These are phyloP conservation scores for Pichia sporocuriosa DNA, from an alignment of 805 yeast genomes.

Conservation along the genomic window DNA sequence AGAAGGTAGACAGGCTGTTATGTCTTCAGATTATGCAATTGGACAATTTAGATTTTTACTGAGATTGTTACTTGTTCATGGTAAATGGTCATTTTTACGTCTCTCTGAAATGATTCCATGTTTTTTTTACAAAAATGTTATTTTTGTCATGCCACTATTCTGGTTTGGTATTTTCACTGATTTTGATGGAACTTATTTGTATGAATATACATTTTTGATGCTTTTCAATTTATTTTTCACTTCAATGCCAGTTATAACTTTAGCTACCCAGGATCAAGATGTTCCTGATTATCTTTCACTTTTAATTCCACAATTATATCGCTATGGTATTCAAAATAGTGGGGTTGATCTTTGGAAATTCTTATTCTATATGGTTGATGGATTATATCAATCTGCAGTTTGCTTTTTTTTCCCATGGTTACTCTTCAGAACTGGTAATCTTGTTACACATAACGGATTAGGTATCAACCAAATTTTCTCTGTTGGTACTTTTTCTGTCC, in stretches of 20 bases:
- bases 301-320: constrained; percentile 64
- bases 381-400: constrained; percentile 63
- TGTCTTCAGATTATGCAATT: constrained; percentile 78
- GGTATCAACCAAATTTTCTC: constrained; percentile 61
- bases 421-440: constrained; percentile 39
- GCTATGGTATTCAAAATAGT: constrained; percentile 54
- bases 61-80: constrained; percentile 65
- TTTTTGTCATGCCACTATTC: constrained; percentile 65
- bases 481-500: constrained; percentile 58
- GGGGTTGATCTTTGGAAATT: constrained; percentile 54
- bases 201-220: constrained; percentile 72
- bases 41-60: constrained; percentile 71
- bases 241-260: constrained; percentile 66
- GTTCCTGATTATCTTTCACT: constrained; percentile 59
- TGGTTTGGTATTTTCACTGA: constrained; percentile 68
- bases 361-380: constrained; percentile 58
- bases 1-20: constrained; percentile 82
- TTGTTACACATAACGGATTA: constrained; percentile 41
- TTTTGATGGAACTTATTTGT: constrained; percentile 71
- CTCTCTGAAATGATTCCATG: constrained; percentile 74
- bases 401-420: constrained; percentile 65
- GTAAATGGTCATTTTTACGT: constrained; percentile 77
- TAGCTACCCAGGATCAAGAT: constrained; percentile 74
- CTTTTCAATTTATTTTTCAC: constrained; percentile 77
- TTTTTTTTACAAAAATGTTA: constrained; percentile 70